Evolutionary conservation across 2,329 filamentous ascomycete genomes (phyloP).

Genomic region (Trichoderma brevicompactum): DNA sequence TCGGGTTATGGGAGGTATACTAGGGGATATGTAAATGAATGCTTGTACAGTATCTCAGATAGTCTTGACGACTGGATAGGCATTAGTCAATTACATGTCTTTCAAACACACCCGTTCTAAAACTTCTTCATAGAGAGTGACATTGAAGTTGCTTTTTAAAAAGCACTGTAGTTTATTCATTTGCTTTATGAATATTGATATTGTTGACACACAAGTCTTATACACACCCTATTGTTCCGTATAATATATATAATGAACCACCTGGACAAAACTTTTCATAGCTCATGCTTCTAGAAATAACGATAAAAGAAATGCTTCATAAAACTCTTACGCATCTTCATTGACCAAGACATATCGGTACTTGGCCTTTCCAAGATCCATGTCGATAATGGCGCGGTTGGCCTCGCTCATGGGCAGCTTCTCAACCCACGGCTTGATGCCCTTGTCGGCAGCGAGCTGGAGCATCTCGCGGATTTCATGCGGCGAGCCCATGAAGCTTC

Average conservation of each 20-base stretch:
- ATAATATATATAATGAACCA: not conserved
- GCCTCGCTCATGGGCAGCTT: slow-evolving; percentile 58
- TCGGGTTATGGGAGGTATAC: not conserved
- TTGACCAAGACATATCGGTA: slow-evolving; percentile 54
- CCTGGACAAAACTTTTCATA: not conserved
- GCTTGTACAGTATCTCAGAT: too few relatives aligned
- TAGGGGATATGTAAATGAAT: not conserved
- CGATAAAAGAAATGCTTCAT: not conserved
- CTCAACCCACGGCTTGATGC: slow-evolving; percentile 61
- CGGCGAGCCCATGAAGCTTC: slow-evolving; percentile 54
- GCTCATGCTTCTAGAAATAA: not conserved
- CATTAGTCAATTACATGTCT: not conserved
- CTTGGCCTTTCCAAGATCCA: slow-evolving; percentile 57
- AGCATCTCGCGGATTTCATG: slow-evolving; percentile 64
- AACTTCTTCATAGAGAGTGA: too few relatives aligned
- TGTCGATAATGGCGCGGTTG: slow-evolving; percentile 59
- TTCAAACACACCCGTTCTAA: not conserved
- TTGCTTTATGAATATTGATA: not conserved
- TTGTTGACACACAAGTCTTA: not conserved
- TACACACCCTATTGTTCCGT: not conserved
- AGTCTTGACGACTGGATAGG: not conserved
- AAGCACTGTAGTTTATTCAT: not conserved
- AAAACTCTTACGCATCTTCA: slow-evolving; percentile 32
- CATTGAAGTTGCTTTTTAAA: not conserved
- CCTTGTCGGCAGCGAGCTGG: slow-evolving; percentile 59